Base-by-base conservation (phyloP, 768 basidiomycete genomes). In the Boletus tomentosulus region DNA sequence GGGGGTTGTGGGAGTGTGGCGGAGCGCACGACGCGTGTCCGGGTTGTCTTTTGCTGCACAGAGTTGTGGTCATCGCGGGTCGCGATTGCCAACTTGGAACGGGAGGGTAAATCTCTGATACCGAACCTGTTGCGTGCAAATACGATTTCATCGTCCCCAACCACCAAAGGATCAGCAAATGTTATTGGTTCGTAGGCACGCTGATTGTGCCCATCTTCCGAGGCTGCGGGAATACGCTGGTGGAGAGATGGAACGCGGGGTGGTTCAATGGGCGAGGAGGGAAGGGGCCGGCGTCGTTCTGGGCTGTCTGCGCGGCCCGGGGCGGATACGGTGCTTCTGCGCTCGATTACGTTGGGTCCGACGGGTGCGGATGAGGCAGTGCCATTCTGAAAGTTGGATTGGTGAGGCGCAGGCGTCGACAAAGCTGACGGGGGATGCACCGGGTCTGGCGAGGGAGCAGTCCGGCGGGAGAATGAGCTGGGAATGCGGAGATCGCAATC, bases 101-200 rank as follows among this genome's bases (percentile, higher is more conserved):
- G 69, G 24, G 65, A 46, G 27, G 78, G 76, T 13, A 78, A 51
- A 61, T 78, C 72, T n/a, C 74, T 73, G 39, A 76, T 76, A 1
- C 76, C 77, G 51, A 73, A 75, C 57, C 70, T 73, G 8, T 59
- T 55, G 49, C 45, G 51, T 35, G 53, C 39, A 24, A 51, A 50
- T 1, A 54, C 22, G 30, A 52, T 30, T 3, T 60, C 54, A 6
- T 58, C 57, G 4, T 45, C 59, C 12, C 63, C 58, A 59, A 13
- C 49, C 50, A 61, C 56, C 56, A 62, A 16, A 28, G 66, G 61
- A 48, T 68, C 62, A 44, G 63, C 66, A 42, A 62, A 68, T 0
- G 48, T 60, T 48, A 74, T 70, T 8, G 69, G 66, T 22, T 62
- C 62, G 30, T 69, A 66, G 10, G 50, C 27, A 27, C 56, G 54